These are phyloP conservation scores for Pseudogymnoascus sp. DNA, from an alignment of 2,329 filamentous ascomycete genomes.

Conservation along the genomic window DNA sequence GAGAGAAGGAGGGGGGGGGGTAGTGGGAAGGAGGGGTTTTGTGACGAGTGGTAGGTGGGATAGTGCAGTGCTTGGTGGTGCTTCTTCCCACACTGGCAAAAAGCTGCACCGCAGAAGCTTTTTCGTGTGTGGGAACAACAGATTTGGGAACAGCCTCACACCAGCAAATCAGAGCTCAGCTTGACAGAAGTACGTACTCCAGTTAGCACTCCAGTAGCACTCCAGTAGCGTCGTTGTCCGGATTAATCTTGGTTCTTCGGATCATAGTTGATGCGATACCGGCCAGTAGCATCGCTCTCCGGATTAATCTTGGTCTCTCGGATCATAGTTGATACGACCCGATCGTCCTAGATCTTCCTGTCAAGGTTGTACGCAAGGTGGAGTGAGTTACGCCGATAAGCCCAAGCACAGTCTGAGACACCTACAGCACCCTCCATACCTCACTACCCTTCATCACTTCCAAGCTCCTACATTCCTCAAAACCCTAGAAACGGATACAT, in stretches of 20 bases:
- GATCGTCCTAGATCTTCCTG: neutral
- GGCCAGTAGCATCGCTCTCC: neutral
- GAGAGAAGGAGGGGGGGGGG: neutral
- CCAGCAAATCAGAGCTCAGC: neutral
- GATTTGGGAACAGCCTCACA: neutral
- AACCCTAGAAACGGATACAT: neutral
- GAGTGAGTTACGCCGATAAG: neutral
- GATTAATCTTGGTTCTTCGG: neutral
- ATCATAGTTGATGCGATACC: neutral
- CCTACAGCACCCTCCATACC: neutral
- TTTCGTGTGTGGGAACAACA: neutral
- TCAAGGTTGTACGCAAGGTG: neutral
- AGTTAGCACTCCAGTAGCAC: neutral
- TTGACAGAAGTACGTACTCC: neutral
- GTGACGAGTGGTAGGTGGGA: conserved; percentile 16
- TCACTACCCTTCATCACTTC: neutral
- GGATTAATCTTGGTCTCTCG: neutral
- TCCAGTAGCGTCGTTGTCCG: neutral
- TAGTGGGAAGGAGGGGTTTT: conserved; percentile 23
- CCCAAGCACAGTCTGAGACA: neutral
- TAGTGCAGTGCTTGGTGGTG: conserved; percentile 1
- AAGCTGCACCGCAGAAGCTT: conserved; percentile 17
- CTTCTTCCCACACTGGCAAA: neutral
- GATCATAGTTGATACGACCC: neutral
- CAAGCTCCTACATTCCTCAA: conserved; percentile 1